These are phyloP conservation scores for Fusarium albosuccineum DNA, from an alignment of 2,329 filamentous ascomycete genomes.

Conservation along the genomic window DNA sequence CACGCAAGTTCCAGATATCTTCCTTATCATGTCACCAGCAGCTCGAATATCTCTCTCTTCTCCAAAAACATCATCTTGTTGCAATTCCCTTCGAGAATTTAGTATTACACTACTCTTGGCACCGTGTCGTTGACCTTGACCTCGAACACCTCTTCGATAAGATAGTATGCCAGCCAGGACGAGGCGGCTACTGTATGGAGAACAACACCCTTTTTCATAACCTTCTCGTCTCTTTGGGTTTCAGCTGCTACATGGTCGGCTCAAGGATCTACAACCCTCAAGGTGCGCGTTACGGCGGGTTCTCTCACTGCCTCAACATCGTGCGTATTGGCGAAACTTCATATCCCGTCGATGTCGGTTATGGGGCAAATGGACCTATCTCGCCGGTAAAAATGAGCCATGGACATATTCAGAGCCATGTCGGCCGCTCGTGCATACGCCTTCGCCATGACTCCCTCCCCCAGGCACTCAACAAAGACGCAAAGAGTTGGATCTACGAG, in stretches of 20 bases:
- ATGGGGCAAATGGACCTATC: no score
- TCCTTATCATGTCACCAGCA: no score
- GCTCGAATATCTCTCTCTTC: no score
- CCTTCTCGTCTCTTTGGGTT: slow-evolving; percentile 63
- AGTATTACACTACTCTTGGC: slow-evolving; percentile 61
- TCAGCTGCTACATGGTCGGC: slow-evolving; percentile 62
- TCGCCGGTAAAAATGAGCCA: no score
- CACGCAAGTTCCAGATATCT: no score
- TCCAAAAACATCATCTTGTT: not conserved
- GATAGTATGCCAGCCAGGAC: slow-evolving; percentile 47
- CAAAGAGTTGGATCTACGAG: slow-evolving; percentile 57
- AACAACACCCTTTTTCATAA: slow-evolving; percentile 59
- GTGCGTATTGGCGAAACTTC: slow-evolving; percentile 62
- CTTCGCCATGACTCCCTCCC: slow-evolving; percentile 50
- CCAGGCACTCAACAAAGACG: slow-evolving; percentile 41
- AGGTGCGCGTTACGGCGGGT: slow-evolving; percentile 24
- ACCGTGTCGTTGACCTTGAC: slow-evolving; percentile 52
- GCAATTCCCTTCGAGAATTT: slow-evolving; percentile 66
- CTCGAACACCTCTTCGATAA: slow-evolving; percentile 58
- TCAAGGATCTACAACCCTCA: slow-evolving; percentile 52
- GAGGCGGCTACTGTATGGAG: slow-evolving; percentile 67
- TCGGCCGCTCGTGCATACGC: slow-evolving; percentile 35
- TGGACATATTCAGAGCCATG: no score
- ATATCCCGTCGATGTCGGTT: slow-evolving; percentile 45
- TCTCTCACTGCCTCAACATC: slow-evolving; percentile 63